These are phyloP conservation scores for Viola pubescens DNA, from an alignment of 441 rosid genomes.

Conservation along the genomic window DNA sequence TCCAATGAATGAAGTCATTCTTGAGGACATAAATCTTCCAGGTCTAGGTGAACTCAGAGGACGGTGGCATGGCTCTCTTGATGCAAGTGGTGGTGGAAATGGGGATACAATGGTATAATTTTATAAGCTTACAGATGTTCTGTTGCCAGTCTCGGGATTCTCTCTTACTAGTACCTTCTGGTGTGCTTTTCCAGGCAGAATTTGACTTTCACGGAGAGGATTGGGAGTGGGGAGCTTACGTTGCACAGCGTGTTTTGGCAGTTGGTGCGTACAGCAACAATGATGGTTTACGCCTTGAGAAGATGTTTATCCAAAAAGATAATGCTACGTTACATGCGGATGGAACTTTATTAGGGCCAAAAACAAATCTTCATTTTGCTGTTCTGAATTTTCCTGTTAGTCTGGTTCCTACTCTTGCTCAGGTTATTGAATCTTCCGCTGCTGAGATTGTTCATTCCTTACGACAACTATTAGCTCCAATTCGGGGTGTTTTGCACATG, in stretches of 20 bases:
- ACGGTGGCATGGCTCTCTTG: conserved; percentile 92
- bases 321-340: conserved; percentile 98
- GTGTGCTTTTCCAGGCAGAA: conserved; percentile 62
- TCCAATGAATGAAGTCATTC: conserved; percentile 62
- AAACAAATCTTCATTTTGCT: conserved; percentile 97
- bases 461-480: conserved; percentile 80
- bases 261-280: conserved; percentile 95
- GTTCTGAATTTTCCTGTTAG: conserved; percentile 95
- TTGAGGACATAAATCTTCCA: conserved; percentile 78
- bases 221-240: conserved; percentile 98
- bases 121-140: neutral
- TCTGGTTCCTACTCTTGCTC: conserved; percentile 88
- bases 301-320: conserved; percentile 91
- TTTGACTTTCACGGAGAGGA: conserved; percentile 98
- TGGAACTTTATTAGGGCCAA: conserved; percentile 88
- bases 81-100: conserved; percentile 99
- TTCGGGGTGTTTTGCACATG: conserved; percentile 92
- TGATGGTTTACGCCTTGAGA: conserved; percentile 93
- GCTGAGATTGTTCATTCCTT: conserved; percentile 74
- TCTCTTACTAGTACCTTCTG: neutral
- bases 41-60: conserved; percentile 96
- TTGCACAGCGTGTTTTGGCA: conserved; percentile 84
- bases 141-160: neutral
- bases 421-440: conserved; percentile 92
- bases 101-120: conserved; percentile 87